phyloP scores from a whole-genome alignment of 2,329 filamentous ascomycete species.

The Plectosphaerella sp. region DNA sequence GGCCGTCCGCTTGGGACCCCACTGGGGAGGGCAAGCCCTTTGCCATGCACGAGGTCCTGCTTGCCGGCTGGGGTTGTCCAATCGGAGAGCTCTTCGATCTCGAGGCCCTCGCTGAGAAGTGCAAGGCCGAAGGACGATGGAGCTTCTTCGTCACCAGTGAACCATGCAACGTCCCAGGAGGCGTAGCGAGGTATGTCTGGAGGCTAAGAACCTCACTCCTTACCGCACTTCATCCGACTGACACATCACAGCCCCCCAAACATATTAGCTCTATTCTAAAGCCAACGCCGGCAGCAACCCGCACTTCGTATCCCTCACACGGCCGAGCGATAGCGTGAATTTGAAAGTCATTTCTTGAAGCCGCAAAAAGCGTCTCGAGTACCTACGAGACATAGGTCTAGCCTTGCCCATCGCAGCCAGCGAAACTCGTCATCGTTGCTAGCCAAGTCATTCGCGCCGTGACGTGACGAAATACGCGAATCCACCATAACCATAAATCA shows the following conservation, averaged over 20 bases:
- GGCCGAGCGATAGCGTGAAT: no score
- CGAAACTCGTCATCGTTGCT: no score
- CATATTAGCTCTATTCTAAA: slow-evolving; percentile 28
- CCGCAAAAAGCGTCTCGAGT: no score
- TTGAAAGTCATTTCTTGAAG: no score
- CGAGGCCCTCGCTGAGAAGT: slow-evolving; percentile 28
- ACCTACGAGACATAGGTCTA: no score
- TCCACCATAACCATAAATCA: no score
- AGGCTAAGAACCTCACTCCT: no score
- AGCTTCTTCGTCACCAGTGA: slow-evolving; percentile 34
- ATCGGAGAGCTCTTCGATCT: slow-evolving; percentile 38
- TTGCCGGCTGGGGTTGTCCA: slow-evolving; percentile 36
- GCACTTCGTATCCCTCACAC: no score
- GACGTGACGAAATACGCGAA: no score
- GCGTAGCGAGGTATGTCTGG: slow-evolving; percentile 16
- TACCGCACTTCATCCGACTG: neutral
- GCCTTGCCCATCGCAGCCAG: no score
- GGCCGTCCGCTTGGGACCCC: slow-evolving; percentile 21
- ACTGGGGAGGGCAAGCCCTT: slow-evolving; percentile 10
- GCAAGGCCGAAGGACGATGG: slow-evolving; percentile 25
- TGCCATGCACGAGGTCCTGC: slow-evolving; percentile 34
- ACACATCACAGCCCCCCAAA: slow-evolving; percentile 24
- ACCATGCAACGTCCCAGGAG: slow-evolving; percentile 26
- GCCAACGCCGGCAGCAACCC: no score
- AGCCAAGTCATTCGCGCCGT: no score